Percentiles rank a stretch among this genome's conserved stretches.
Conservation (phyloP, 805 yeast genomes). For the Zygoascus bituminiphila region DNA sequence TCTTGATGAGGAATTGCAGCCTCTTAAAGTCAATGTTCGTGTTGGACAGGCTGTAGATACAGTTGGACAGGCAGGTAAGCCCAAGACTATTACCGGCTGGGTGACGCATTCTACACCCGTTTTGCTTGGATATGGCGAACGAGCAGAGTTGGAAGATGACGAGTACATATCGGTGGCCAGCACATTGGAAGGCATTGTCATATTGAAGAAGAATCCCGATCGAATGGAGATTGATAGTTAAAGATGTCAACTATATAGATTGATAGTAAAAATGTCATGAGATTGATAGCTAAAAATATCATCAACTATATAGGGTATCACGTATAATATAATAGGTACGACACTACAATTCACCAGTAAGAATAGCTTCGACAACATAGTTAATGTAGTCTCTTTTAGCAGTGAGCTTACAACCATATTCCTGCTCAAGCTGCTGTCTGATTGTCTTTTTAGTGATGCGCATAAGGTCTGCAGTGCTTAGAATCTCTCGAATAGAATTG, state of each 20-base stretch:
- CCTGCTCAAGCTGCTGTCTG: constrained; percentile 29
- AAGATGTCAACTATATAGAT: not conserved
- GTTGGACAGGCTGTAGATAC: constrained; percentile 99
- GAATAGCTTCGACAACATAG: constrained; percentile 32
- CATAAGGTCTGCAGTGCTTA: constrained; percentile 32
- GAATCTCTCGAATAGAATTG: constrained; percentile 30
- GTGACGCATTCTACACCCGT: constrained; percentile 98
- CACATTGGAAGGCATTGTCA: constrained; percentile 87
- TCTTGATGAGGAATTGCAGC: constrained; percentile 82
- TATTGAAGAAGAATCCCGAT: constrained; percentile 85
- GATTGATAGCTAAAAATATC: constrained; percentile 10
- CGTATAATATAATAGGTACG: not conserved
- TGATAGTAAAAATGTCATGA: constrained; percentile 3
- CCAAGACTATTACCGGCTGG: constrained; percentile 99
- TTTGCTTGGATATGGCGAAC: constrained; percentile 82
- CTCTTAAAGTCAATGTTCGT: constrained; percentile 90
- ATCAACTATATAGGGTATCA: not conserved
- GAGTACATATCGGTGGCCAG: constrained; percentile 79
- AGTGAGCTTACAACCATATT: constrained; percentile 28
- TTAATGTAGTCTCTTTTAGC: constrained; percentile 32
- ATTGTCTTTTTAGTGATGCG: constrained; percentile 32
- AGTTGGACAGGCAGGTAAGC: constrained; percentile 98
- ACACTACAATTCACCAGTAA: constrained; percentile 31
- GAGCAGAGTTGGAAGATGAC: constrained; percentile 94
- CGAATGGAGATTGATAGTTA: constrained; percentile 21